Base-by-base conservation (phyloP, 805 yeast species). In the Lipomyces yamadae region DNA sequence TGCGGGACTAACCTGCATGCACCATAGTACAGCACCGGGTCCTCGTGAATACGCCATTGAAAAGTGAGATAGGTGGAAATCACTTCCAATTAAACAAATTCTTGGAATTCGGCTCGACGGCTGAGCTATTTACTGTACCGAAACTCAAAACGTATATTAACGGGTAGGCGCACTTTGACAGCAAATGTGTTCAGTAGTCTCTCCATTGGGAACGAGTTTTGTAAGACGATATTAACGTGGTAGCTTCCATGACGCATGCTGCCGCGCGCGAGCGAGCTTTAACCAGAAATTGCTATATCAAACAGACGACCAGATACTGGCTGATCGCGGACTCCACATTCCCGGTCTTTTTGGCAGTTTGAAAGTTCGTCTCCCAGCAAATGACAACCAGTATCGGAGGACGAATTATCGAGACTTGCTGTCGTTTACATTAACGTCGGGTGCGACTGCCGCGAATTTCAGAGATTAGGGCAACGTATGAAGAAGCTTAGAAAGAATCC, bases 121-220 rank as follows among this genome's bases (percentile, higher is more conserved):
- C n/a, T n/a, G n/a, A n/a, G n/a, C n/a, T n/a, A n/a, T n/a, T n/a
- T n/a, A n/a, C n/a, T n/a, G n/a, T 50, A 50, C 18, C 10, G 54
- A 50, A n/a, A 50, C 54, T 5, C 54, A 50, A 50, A 29, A 50
- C 10, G 54, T 30, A 50, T 50, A 50, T 29, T 50, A 50, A 50
- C 54, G 54, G 54, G 18, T 50, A 30, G 11, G 54, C 18, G 32
- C 54, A 50, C 18, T 3, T 50, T 13, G 7, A 50, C 29, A 4
- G 10, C 54, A 50, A 50, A 50, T 50, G 54, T 50, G 54, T 50
- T n/a, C 18, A n/a, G 24, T 50, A n/a, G n/a, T 50, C 54, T 50
- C 54, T 50, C 54, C 54, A n/a, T 18, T n/a, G 54, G 54, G 54
- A 5, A 50, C 54, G n/a, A 18, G 5, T 10, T 10, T 29, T 50